Evolutionary conservation across 805 yeast species (phyloP).

Genomic region (Suhomyces faveliae): DNA sequence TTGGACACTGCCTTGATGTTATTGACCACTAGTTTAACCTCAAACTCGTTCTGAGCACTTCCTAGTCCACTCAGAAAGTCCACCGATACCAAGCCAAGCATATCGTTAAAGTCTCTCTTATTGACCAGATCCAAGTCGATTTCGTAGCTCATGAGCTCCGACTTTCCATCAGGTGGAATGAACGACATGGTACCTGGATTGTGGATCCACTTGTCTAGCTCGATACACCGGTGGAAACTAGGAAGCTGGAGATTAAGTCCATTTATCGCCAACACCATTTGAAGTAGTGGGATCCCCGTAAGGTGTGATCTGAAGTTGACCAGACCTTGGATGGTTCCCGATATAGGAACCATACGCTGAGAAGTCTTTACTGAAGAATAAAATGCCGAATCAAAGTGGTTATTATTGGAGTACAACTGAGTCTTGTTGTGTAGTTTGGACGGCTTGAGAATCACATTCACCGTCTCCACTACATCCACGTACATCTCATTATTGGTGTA

Average conservation of each 20-base stretch:
- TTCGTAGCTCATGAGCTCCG: slow-evolving; percentile 60
- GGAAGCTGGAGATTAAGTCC: slow-evolving; percentile 56
- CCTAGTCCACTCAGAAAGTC: slow-evolving; percentile 59
- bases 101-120: slow-evolving; percentile 19
- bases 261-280: slow-evolving; percentile 46
- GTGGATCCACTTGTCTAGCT: slow-evolving; percentile 49
- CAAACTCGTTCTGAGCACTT: slow-evolving; percentile 54
- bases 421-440: slow-evolving; percentile 10
- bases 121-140: slow-evolving; percentile 44
- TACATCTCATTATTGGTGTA: slow-evolving; percentile 82
- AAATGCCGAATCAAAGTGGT: slow-evolving; percentile 22
- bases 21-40: slow-evolving; percentile 50
- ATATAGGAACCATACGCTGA: slow-evolving; percentile 35
- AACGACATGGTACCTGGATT: slow-evolving; percentile 55
- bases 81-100: slow-evolving; percentile 54
- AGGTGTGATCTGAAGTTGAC: slow-evolving; percentile 64
- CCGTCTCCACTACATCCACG: slow-evolving; percentile 72
- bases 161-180: slow-evolving; percentile 86
- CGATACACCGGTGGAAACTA: slow-evolving; percentile 69
- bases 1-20: slow-evolving; percentile 27
- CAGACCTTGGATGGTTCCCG: slow-evolving; percentile 61
- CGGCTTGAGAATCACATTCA: slow-evolving; percentile 53
- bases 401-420: slow-evolving; percentile 11
- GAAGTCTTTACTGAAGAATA: slow-evolving; percentile 17
- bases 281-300: slow-evolving; percentile 76